Conservation (phyloP, 2,329 filamentous ascomycete species). For the Ascochyta fabae region DNA sequence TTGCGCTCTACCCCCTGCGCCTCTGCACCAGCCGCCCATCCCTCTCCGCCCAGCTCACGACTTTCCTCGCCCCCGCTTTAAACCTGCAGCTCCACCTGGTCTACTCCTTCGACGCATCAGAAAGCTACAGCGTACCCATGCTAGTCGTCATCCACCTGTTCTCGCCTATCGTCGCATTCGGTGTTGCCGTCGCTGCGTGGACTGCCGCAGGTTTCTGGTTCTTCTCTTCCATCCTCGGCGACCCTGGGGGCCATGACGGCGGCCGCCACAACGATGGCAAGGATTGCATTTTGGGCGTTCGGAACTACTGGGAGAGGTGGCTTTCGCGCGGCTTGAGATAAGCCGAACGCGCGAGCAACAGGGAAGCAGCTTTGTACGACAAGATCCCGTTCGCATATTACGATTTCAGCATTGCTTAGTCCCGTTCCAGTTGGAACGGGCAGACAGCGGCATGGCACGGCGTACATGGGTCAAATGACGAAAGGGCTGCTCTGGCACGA, state of each 20-base stretch:
- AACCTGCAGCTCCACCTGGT: conserved; percentile 59
- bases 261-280: conserved; percentile 62
- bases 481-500: conserved; percentile 23
- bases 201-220: conserved; percentile 68
- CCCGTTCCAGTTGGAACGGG: conserved; percentile 10
- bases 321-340: conserved; percentile 51
- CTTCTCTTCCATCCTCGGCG: conserved; percentile 66
- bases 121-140: conserved; percentile 49
- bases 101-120: conserved; percentile 51
- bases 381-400: conserved; percentile 2
- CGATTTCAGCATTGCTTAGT: conserved; percentile 4
- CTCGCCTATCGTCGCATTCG: conserved; percentile 63
- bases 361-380: neutral
- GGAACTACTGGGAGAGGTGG: conserved; percentile 67
- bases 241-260: conserved; percentile 65
- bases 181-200: conserved; percentile 64
- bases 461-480: conserved; percentile 14
- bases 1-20: conserved; percentile 60
- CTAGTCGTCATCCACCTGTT: conserved; percentile 62
- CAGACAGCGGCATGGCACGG: conserved; percentile 32
- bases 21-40: conserved; percentile 58
- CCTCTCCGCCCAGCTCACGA: conserved; percentile 58
- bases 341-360: neutral
- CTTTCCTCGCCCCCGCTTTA: conserved; percentile 60
- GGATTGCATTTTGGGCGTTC: conserved; percentile 64